A percentile compares a stretch with the other conserved stretches of the same genome.
These are phyloP conservation scores for Globisporangium irregulare DNA, from an alignment of 352 stramenopile genomes.

Conservation along the genomic window DNA sequence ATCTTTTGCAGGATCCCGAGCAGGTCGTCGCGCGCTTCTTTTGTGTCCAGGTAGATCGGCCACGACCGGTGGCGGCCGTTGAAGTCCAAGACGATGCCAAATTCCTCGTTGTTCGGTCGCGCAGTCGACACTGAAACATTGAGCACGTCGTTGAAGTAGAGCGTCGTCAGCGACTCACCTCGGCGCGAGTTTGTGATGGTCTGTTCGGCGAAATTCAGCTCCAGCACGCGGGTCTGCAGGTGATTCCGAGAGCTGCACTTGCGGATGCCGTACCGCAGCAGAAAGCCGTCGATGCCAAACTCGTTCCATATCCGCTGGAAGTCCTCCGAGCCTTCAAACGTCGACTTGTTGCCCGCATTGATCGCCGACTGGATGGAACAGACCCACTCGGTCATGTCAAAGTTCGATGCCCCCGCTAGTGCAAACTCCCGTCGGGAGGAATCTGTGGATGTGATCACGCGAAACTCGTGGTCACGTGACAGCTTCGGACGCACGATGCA, in stretches of 20 bases:
- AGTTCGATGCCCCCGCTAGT: slow-evolving; percentile 60
- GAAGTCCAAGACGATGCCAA: slow-evolving; percentile 71
- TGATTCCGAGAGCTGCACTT: slow-evolving; percentile 78
- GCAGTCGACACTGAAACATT: slow-evolving; percentile 39
- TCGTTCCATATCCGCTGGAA: slow-evolving; percentile 80
- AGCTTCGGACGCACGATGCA: slow-evolving; percentile 58
- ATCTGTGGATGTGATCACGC: slow-evolving; percentile 73
- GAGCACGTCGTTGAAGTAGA: slow-evolving; percentile 71
- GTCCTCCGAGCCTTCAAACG: slow-evolving; percentile 60
- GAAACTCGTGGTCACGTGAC: slow-evolving; percentile 71
- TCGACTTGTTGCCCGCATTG: slow-evolving; percentile 71
- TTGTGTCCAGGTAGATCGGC: slow-evolving; percentile 77
- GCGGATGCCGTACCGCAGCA: slow-evolving; percentile 80
- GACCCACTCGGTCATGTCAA: slow-evolving; percentile 84
- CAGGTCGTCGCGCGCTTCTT: slow-evolving; percentile 69
- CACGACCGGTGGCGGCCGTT: slow-evolving; percentile 60
- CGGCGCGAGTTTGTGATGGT: slow-evolving; percentile 77
- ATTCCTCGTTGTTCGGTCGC: slow-evolving; percentile 47
- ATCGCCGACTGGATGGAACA: slow-evolving; percentile 80
- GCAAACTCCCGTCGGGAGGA: slow-evolving; percentile 60
- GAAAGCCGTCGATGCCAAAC: slow-evolving; percentile 72
- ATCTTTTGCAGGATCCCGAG: slow-evolving; percentile 72
- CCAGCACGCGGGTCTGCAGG: slow-evolving; percentile 79
- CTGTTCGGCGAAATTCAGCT: slow-evolving; percentile 86
- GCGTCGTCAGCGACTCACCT: slow-evolving; percentile 71